Conservation (phyloP, 208 protist genomes). For the Eutreptiella sp. region DNA sequence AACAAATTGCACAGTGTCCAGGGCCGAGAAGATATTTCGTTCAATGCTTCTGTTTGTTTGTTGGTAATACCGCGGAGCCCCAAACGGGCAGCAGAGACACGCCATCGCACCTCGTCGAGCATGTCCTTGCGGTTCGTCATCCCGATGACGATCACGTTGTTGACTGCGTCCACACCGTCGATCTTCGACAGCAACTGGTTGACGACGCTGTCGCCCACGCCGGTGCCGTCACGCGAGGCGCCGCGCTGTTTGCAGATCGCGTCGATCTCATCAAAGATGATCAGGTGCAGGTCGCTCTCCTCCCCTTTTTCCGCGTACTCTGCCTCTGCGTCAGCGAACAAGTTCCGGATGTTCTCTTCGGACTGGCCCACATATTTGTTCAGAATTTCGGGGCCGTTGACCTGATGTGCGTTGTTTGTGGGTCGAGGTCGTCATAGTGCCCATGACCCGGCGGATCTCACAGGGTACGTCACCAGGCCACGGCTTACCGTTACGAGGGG, state of each 20-base stretch:
- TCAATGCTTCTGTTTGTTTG: too few species aligned
- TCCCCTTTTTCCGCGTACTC: conserved; percentile 86
- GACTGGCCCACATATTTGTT: conserved; percentile 98
- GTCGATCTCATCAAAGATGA: conserved; percentile 99
- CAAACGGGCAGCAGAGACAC: too few species aligned
- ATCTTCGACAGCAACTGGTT: conserved; percentile 99
- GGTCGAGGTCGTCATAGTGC: too few species aligned
- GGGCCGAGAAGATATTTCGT: too few species aligned
- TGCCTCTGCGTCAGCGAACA: conserved; percentile 95
- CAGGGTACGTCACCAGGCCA: too few species aligned
- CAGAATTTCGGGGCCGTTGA: conserved; percentile 97
- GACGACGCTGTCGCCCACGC: conserved; percentile 95
- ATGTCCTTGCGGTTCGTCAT: conserved; percentile 99
- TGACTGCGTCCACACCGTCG: conserved; percentile 95
- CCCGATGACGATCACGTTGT: conserved; percentile 99
- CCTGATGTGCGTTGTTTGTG: too few species aligned
- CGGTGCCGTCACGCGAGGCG: conserved; percentile 78
- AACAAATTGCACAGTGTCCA: too few species aligned
- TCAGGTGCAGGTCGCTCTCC: conserved; percentile 94
- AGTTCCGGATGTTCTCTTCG: conserved; percentile 98
- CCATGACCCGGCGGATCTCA: too few species aligned
- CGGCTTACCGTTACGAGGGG: not conserved
- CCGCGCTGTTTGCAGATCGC: conserved; percentile 97
- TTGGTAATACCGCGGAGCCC: too few species aligned
- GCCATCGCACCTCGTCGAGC: conserved; percentile 99